phyloP scores from a whole-genome alignment of 148 eudicot genomes.

The Persicaria maculosa region DNA sequence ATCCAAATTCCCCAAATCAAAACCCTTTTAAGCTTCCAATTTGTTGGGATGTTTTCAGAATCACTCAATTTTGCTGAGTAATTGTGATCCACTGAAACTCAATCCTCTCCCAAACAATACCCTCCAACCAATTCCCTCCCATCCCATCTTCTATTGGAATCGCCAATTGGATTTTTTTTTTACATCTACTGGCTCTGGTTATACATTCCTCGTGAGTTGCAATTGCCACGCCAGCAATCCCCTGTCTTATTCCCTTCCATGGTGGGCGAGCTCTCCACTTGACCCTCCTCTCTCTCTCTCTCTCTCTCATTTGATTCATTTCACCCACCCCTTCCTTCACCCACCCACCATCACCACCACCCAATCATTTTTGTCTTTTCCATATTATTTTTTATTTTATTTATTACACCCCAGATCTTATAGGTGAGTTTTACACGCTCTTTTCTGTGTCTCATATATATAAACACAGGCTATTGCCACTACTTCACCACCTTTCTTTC shows the following conservation, averaged over 20 bases:
- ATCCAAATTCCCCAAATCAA: neutral
- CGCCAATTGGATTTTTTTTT: neutral
- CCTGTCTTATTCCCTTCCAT: neutral
- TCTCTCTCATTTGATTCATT: no score
- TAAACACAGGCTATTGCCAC: neutral
- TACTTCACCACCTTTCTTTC: neutral
- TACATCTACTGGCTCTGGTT: neutral
- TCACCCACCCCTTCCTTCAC: constrained; percentile 6
- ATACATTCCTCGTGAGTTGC: neutral
- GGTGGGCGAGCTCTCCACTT: constrained; percentile 8
- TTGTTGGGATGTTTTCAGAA: neutral
- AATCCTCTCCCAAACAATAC: constrained; percentile 33
- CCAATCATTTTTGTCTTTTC: neutral
- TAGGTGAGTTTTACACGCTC: neutral
- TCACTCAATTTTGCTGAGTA: neutral
- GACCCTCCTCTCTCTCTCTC: no score
- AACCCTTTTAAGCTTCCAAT: neutral
- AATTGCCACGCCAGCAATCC: constrained; percentile 10
- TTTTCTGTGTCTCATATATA: constrained; percentile 5
- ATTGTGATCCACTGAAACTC: constrained; percentile 58
- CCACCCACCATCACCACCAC: constrained; percentile 13
- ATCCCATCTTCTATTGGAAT: neutral
- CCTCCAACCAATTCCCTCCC: constrained; percentile 31
- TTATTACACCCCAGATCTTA: neutral
- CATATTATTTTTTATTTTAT: neutral